Evolutionary conservation across 345 rosid genomes (phyloP), one percentile per base, ranked within the genome.

Genomic region (Microthlaspi erraticum): DNA sequence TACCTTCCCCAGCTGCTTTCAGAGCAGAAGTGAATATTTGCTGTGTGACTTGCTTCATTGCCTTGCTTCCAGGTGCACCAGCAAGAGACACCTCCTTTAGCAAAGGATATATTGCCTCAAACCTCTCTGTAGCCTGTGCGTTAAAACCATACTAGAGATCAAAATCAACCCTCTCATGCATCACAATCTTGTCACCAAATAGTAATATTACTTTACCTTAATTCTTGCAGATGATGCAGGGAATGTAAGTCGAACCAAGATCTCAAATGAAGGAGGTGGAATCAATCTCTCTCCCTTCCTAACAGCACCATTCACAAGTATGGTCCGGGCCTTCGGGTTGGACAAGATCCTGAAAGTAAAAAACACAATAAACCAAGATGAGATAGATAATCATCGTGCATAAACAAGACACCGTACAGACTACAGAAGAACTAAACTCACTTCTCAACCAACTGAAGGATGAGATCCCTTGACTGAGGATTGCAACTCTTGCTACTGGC

Each of bases 271-370:
- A 79, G 83, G 68, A 62, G 96, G 96, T 8, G 96, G 89, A 37
- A 89, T 60, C 78, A 87, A 72, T 34, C 89, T 86, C 69, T 89
- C 96, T 45, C 96, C 96, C 78, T 80, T 89, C 78, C 87, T 87
- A 79, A 84, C 84, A 51, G 96, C 90, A 68, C 85, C 81, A 52
- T 79, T 89, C 37, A 85, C 81, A 59, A 89, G 82, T 52, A 89
- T 81, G 42, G 87, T 79, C 14, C 78, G 64, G 10, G 92, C 92
- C 72, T 84, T 87, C 0, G 92, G 82, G 39, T 77, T 63, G 49
- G 91, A 81, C 60, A 87, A 74, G 71, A 89, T 87, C 78, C 92
- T 89, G 74, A 63, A 16, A 45, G 6, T n/a, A 61, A 46, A 44
- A 46, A 44, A 52, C 36, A 23, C 19, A 42, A 42, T 38, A 29